Evolutionary conservation across 192 early-diverging fungal genomes (phyloP).

Genomic region (Backusella westeae): DNA sequence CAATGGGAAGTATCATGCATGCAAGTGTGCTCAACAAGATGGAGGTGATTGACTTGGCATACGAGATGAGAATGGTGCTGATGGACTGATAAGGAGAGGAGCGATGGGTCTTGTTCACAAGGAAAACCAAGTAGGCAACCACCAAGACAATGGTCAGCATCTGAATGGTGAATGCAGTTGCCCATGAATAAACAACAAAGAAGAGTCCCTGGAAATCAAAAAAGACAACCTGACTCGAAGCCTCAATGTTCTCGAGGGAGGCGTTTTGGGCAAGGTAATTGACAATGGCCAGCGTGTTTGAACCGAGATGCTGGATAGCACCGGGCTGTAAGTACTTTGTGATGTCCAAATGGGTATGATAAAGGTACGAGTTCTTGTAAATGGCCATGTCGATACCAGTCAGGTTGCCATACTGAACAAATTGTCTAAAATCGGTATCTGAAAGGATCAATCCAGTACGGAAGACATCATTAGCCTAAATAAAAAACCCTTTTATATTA

Average conservation of each 20-base stretch:
- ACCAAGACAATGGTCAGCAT: conserved; percentile 34
- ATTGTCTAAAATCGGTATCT: conserved; percentile 78
- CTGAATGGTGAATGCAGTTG: conserved; percentile 49
- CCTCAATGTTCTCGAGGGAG: conserved; percentile 43
- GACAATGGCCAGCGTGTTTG: conserved; percentile 59
- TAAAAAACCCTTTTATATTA: background rate
- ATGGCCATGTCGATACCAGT: conserved; percentile 70
- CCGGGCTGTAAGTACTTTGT: conserved; percentile 55
- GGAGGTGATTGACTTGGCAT: conserved; percentile 25
- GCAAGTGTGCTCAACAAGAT: conserved; percentile 29
- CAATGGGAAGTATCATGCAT: conserved; percentile 29
- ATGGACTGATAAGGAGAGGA: conserved; percentile 35
- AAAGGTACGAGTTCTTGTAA: conserved; percentile 67
- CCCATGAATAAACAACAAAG: conserved; percentile 61
- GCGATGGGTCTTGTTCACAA: conserved; percentile 11
- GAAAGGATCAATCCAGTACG: conserved; percentile 59
- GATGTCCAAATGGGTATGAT: conserved; percentile 71
- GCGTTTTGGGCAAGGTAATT: conserved; percentile 49
- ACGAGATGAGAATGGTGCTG: conserved; percentile 14
- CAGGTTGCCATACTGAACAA: conserved; percentile 66
- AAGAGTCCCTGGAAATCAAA: conserved; percentile 58
- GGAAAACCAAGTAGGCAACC: conserved; percentile 23
- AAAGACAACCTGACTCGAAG: conserved; percentile 50
- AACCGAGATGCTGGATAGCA: conserved; percentile 68
- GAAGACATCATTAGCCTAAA: conserved; percentile 56